These are phyloP conservation scores for Tolypocladium tropicale DNA, from an alignment of 2,329 filamentous ascomycete species.

Conservation along the genomic window DNA sequence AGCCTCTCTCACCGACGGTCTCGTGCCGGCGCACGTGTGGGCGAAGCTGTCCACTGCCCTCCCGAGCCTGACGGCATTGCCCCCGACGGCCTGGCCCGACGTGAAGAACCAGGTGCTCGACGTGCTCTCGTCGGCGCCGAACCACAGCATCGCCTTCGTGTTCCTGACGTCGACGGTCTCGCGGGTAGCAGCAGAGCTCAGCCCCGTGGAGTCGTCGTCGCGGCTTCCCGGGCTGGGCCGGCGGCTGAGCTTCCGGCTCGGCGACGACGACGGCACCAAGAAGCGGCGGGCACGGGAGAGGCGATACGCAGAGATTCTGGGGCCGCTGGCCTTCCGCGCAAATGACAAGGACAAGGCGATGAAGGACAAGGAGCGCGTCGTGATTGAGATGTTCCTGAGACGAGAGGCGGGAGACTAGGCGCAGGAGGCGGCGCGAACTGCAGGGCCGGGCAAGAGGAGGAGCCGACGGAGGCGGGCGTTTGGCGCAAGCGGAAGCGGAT, in stretches of 20 bases:
- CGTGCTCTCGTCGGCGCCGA: slow-evolving; percentile 57
- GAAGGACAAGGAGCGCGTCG: slow-evolving; percentile 53
- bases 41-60: slow-evolving; percentile 51
- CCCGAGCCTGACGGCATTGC: slow-evolving; percentile 23
- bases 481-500: background rate
- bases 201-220: slow-evolving; percentile 18
- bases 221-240: slow-evolving; percentile 24
- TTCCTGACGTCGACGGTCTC: slow-evolving; percentile 71
- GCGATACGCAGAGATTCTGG: slow-evolving; percentile 56
- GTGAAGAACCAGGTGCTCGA: slow-evolving; percentile 55
- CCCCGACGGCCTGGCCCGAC: slow-evolving; percentile 21
- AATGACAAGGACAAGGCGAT: slow-evolving; percentile 45
- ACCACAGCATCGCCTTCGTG: slow-evolving; percentile 82
- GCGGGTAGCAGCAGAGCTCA: slow-evolving; percentile 38
- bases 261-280: slow-evolving; percentile 17
- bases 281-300: slow-evolving; percentile 49
- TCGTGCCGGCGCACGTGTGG: slow-evolving; percentile 66
- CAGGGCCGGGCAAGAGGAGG: background rate
- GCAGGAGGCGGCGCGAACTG: slow-evolving; percentile 2
- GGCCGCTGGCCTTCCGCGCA: slow-evolving; percentile 48
- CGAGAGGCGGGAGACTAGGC: slow-evolving; percentile 22
- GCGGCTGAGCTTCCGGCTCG: slow-evolving; percentile 35
- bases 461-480: background rate
- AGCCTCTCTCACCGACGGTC: slow-evolving; percentile 62
- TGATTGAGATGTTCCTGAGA: slow-evolving; percentile 58